Conservation (phyloP, 2,329 filamentous ascomycete genomes). For the Incumbomyces delicatus region DNA sequence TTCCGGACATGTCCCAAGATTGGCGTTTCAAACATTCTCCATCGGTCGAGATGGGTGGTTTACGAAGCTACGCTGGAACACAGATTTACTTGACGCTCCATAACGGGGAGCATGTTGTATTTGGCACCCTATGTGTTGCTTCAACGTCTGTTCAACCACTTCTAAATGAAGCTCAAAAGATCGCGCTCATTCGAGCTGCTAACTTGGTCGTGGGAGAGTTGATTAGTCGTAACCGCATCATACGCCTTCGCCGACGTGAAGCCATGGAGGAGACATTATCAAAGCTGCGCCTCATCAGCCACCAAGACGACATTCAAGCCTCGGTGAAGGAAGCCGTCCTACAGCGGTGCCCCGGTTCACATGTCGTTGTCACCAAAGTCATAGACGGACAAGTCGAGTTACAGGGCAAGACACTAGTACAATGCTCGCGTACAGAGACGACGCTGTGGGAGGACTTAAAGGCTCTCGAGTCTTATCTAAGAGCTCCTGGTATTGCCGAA, state of each 20-base stretch:
- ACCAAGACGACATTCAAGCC: constrained; percentile 16
- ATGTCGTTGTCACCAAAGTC: constrained; percentile 22
- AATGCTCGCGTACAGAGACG: constrained; percentile 25
- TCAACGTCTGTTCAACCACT: constrained; percentile 27
- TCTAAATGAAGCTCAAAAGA: constrained; percentile 26
- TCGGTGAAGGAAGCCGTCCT: constrained; percentile 25
- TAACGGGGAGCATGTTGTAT: constrained; percentile 30
- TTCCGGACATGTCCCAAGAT: constrained; percentile 34
- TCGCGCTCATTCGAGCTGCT: constrained; percentile 28
- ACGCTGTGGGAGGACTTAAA: constrained; percentile 37
- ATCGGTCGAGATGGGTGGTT: constrained; percentile 31
- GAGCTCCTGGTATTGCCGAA: constrained; percentile 24
- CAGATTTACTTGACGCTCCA: constrained; percentile 32
- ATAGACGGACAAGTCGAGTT: constrained; percentile 22
- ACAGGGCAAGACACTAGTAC: constrained; percentile 22
- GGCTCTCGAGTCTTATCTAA: constrained; percentile 25
- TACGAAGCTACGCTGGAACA: constrained; percentile 34
- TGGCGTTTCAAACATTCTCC: constrained; percentile 37
- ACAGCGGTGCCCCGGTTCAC: constrained; percentile 27
- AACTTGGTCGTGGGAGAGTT: constrained; percentile 35
- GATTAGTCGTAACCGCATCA: constrained; percentile 28
- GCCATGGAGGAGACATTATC: constrained; percentile 30
- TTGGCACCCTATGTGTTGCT: constrained; percentile 37
- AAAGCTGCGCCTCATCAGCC: constrained; percentile 12
- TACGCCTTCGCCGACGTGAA: constrained; percentile 33